Conservation (phyloP, 1,139 yeast species). For the Debaryomyces nepalensis region DNA sequence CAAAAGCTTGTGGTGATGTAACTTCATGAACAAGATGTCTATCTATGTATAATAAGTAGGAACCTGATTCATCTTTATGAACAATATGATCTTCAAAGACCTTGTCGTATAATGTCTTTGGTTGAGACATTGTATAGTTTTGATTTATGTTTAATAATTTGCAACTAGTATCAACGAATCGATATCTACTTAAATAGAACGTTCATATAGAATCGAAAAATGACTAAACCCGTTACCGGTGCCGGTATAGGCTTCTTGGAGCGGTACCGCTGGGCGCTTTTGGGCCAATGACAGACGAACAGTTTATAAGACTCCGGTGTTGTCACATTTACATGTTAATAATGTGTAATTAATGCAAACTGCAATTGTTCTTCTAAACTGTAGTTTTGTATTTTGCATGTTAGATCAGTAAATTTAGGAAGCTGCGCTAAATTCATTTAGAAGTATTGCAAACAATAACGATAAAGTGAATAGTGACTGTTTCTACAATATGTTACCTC, state of each 20-base stretch:
- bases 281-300: constrained; percentile 13
- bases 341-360: background rate
- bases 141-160: background rate
- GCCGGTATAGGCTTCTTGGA: too few relatives aligned
- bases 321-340: background rate
- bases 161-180: constrained; percentile 1
- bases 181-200: constrained; percentile 6
- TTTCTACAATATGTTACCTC: constrained; percentile 45
- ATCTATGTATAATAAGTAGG: constrained; percentile 85
- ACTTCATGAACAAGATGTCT: constrained; percentile 98
- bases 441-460: background rate
- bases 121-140: constrained; percentile 11
- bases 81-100: constrained; percentile 94
- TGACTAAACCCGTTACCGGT: constrained; percentile 14
- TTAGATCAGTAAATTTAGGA: constrained; percentile 10
- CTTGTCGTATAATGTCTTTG: constrained; percentile 86
- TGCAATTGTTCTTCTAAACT: background rate
- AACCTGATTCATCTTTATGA: constrained; percentile 84
- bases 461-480: too few relatives aligned
- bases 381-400: constrained; percentile 3
- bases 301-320: constrained; percentile 10
- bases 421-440: background rate
- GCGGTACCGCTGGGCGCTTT: background rate
- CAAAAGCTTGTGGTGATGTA: constrained; percentile 98
- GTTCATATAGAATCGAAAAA: constrained; percentile 3